These are phyloP conservation scores for Cytauxzoon felis DNA, from an alignment of 169 alveolate species.

Conservation along the genomic window DNA sequence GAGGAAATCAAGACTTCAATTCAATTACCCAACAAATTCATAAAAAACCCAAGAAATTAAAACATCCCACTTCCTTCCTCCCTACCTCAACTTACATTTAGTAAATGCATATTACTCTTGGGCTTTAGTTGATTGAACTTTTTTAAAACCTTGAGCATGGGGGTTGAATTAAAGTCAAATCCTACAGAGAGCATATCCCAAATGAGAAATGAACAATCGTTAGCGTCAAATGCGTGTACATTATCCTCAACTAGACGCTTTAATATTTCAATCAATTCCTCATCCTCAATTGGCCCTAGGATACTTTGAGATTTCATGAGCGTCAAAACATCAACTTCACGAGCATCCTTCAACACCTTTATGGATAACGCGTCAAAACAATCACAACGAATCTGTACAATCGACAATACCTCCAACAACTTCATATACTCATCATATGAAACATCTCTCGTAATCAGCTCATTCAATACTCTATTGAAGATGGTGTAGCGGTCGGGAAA, in stretches of 20 bases:
- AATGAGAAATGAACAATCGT: conserved; percentile 2
- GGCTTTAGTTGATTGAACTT: conserved; percentile 24
- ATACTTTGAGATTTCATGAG: conserved; percentile 3
- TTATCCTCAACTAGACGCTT: neutral
- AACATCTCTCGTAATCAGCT: too few species aligned
- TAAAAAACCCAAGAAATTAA: too few species aligned
- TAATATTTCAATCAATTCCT: neutral
- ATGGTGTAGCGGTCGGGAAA: too few species aligned
- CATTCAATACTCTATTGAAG: too few species aligned
- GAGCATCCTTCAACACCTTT: neutral
- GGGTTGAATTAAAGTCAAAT: neutral
- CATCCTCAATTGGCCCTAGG: conserved; percentile 17
- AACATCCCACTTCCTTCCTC: too few species aligned
- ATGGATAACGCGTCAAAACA: too few species aligned
- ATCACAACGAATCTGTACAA: too few species aligned
- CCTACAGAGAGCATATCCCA: conserved; percentile 30
- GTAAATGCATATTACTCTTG: neutral
- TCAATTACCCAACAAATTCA: too few species aligned
- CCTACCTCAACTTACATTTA: conserved; percentile 9
- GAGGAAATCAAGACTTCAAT: too few species aligned
- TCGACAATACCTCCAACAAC: too few species aligned
- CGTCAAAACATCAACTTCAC: neutral
- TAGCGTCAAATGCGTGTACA: neutral
- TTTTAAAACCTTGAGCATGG: conserved; percentile 8
- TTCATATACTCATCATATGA: too few species aligned